These are phyloP conservation scores for Eimeria praecox DNA, from an alignment of 169 alveolate species.

Conservation along the genomic window DNA sequence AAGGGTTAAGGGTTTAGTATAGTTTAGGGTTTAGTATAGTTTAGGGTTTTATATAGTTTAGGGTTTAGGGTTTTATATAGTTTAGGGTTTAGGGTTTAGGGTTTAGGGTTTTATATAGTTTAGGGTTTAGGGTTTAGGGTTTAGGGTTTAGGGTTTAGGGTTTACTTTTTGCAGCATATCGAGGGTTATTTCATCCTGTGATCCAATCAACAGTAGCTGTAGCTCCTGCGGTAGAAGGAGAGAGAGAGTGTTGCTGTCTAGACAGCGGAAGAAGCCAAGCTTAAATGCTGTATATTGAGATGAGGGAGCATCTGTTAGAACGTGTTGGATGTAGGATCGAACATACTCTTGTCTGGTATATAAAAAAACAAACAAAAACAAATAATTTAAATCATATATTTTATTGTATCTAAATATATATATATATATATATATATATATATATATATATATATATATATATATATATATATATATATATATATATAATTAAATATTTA, in stretches of 20 bases:
- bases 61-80: neutral
- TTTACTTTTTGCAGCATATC: constrained; percentile 27
- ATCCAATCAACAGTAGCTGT: constrained; percentile 92
- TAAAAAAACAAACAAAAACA: neutral
- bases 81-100: neutral
- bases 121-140: no score
- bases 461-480: no score
- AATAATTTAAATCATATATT: neutral
- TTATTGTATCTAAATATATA: no score
- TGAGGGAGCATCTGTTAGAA: constrained; percentile 88
- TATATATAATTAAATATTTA: no score
- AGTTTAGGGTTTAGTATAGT: neutral
- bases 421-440: no score
- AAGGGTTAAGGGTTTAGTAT: neutral
- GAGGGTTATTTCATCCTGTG: constrained; percentile 88
- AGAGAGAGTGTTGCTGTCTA: constrained; percentile 80
- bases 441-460: neutral
- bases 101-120: neutral
- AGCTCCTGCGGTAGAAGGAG: constrained; percentile 92
- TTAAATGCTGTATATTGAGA: constrained; percentile 88
- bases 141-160: no score
- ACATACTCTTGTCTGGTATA: constrained; percentile 88
- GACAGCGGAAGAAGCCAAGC: constrained; percentile 91
- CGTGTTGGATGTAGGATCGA: constrained; percentile 89
- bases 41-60: neutral